Conservation (phyloP, 257 asterid species). For the Jacaranda copaia region DNA sequence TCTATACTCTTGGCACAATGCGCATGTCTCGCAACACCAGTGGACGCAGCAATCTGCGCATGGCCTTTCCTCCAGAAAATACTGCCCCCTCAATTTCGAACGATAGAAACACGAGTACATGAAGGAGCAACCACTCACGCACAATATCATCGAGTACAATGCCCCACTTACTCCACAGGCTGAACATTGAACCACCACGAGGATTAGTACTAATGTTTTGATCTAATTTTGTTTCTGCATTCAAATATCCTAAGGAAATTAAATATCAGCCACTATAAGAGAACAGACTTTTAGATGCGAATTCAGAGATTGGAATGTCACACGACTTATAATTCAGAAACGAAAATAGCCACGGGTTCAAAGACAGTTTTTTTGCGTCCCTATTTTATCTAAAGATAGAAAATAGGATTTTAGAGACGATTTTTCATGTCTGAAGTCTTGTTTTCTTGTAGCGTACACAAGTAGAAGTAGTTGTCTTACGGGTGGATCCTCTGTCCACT, state of each 20-base stretch:
- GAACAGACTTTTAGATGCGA: too few species aligned
- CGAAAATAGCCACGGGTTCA: too few species aligned
- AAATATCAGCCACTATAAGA: too few species aligned
- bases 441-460: too few species aligned
- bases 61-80: conserved; percentile 58
- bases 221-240: not conserved
- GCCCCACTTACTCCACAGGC: conserved; percentile 77
- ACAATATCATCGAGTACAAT: conserved; percentile 48
- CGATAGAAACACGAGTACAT: conserved; percentile 72
- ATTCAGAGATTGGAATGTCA: too few species aligned
- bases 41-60: conserved; percentile 67
- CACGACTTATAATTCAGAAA: too few species aligned
- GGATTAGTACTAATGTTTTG: not conserved
- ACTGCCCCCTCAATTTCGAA: conserved; percentile 65
- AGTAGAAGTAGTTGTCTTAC: conserved; percentile 40
- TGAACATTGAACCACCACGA: conserved; percentile 8
- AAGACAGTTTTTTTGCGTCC: too few species aligned
- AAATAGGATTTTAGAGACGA: too few species aligned
- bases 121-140: conserved; percentile 59
- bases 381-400: too few species aligned
- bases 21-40: conserved; percentile 60
- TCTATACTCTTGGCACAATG: conserved; percentile 69
- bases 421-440: too few species aligned
- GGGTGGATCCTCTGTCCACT: conserved; percentile 66
- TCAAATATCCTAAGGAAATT: too few species aligned